phyloP scores from a whole-genome alignment of 2,329 filamentous ascomycete species.

The Pseudogymnoascus sp. region DNA sequence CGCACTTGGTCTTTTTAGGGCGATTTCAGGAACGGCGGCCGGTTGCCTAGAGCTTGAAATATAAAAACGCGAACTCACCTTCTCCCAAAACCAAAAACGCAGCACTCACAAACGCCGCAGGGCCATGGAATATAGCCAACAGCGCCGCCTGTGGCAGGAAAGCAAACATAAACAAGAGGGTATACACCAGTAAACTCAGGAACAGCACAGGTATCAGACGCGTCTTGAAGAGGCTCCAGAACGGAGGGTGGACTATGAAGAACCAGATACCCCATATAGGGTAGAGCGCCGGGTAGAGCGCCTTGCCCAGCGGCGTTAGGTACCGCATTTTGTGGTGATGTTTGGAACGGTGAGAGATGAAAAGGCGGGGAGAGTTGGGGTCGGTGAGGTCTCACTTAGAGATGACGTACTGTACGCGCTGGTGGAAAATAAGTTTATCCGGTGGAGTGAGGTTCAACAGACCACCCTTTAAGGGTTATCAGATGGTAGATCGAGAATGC shows the following conservation, averaged over 20 bases:
- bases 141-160: conserved; percentile 87
- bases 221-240: conserved; percentile 71
- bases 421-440: neutral
- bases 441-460: neutral
- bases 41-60: conserved; percentile 50
- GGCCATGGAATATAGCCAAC: conserved; percentile 78
- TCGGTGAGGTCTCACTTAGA: neutral
- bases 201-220: conserved; percentile 73
- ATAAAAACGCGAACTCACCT: conserved; percentile 25
- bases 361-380: neutral
- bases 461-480: neutral
- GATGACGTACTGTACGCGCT: neutral
- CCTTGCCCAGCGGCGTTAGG: neutral
- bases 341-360: neutral
- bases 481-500: neutral
- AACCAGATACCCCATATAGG: conserved; percentile 70
- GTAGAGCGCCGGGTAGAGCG: conserved; percentile 38
- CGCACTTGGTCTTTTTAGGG: neutral
- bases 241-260: conserved; percentile 66
- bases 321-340: conserved; percentile 1
- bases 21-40: conserved; percentile 25
- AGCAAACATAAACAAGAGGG: conserved; percentile 78
- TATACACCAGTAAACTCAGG: conserved; percentile 73
- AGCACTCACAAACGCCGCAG: conserved; percentile 82
- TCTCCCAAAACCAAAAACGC: conserved; percentile 81